phyloP scores from a whole-genome alignment of 1,284 basidiomycete species.

The Sanghuangporus sanghuang region DNA sequence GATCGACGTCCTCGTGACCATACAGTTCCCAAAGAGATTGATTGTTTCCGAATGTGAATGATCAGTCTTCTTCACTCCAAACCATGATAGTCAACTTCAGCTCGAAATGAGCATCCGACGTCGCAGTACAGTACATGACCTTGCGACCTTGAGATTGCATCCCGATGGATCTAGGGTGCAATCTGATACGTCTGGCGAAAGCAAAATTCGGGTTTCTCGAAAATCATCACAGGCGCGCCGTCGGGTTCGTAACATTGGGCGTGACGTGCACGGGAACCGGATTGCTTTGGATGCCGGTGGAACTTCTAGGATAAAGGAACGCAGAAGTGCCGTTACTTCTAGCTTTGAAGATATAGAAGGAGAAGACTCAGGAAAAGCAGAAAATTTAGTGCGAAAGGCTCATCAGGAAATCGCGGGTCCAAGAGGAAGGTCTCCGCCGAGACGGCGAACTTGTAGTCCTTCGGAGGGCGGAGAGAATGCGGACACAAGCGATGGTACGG shows the following conservation, averaged over 20 bases:
- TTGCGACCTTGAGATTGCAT: conserved; percentile 52
- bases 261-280: conserved; percentile 40
- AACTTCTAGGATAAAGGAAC: conserved; percentile 22
- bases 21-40: not conserved
- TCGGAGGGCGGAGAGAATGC: conserved; percentile 3
- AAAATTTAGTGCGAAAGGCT: conserved; percentile 19
- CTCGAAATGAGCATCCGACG: conserved; percentile 39
- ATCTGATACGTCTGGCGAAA: conserved; percentile 30
- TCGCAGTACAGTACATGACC: conserved; percentile 52
- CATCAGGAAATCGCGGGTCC: conserved; percentile 18
- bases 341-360: conserved; percentile 19
- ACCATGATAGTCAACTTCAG: not conserved
- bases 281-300: conserved; percentile 42
- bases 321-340: not conserved
- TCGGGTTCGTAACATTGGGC: conserved; percentile 27
- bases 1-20: not conserved
- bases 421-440: conserved; percentile 6
- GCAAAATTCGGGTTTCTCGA: not conserved
- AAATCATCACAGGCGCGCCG: conserved; percentile 8
- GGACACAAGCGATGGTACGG: conserved; percentile 1
- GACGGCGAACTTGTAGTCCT: not conserved
- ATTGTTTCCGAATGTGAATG: not conserved
- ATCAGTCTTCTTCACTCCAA: not conserved
- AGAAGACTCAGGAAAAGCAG: conserved; percentile 25
- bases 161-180: conserved; percentile 53